phyloP scores from a whole-genome alignment of 106 monocot species.

The Allium sativum region DNA sequence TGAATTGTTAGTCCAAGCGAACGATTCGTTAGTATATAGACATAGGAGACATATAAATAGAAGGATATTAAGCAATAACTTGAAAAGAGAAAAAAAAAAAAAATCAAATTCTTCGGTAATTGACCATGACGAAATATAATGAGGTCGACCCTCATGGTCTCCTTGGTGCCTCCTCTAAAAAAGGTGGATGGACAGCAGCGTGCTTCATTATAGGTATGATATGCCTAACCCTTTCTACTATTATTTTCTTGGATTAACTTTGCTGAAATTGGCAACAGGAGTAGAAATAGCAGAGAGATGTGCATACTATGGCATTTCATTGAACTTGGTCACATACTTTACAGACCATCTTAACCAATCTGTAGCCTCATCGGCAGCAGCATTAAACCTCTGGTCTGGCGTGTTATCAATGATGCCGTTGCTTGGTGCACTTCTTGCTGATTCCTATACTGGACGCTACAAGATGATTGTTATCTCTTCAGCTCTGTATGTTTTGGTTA shows the following conservation, averaged over 20 bases:
- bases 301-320: conserved; percentile 37
- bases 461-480: too few species aligned
- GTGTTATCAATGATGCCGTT: too few species aligned
- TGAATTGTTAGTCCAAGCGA: too few species aligned
- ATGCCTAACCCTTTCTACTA: too few species aligned
- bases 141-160: conserved; percentile 22
- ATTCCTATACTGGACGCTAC: conserved; percentile 52
- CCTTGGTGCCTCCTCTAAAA: conserved; percentile 7
- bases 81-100: too few species aligned
- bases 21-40: too few species aligned
- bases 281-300: conserved; percentile 46
- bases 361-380: conserved; percentile 29
- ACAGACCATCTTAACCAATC: conserved; percentile 40
- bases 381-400: conserved; percentile 30
- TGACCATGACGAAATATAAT: background rate
- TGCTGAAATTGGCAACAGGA: conserved; percentile 10
- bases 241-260: too few species aligned
- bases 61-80: too few species aligned
- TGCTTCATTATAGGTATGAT: conserved; percentile 31
- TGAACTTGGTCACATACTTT: conserved; percentile 44
- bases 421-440: too few species aligned
- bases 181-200: conserved; percentile 32
- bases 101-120: background rate
- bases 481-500: too few species aligned
- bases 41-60: too few species aligned